Conservation (phyloP, 2,329 filamentous ascomycete genomes). For the Fusarium sp. region DNA sequence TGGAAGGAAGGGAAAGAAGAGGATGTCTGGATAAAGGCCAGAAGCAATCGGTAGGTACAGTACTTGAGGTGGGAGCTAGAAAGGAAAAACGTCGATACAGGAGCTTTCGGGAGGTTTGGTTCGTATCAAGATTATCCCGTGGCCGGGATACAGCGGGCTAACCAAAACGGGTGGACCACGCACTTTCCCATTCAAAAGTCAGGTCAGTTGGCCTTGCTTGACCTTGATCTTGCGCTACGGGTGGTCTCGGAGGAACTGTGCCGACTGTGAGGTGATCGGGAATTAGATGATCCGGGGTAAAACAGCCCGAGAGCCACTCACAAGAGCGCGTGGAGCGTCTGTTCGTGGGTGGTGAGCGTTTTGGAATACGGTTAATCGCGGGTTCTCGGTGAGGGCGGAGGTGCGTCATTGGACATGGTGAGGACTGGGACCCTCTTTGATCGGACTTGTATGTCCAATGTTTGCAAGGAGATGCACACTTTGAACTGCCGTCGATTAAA, state of each 20-base stretch:
- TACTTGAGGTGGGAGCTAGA: slow-evolving; percentile 35
- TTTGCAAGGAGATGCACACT: slow-evolving; percentile 11
- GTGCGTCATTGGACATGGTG: slow-evolving; percentile 41
- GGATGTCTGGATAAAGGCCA: background rate
- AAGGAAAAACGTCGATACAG: slow-evolving; percentile 49
- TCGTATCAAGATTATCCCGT: slow-evolving; percentile 52
- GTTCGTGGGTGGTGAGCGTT: slow-evolving; percentile 18
- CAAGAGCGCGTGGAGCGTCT: slow-evolving; percentile 5
- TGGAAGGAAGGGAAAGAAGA: slow-evolving; percentile 10
- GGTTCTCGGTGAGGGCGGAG: slow-evolving; percentile 45
- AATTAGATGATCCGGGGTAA: slow-evolving; percentile 43
- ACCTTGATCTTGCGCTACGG: slow-evolving; percentile 45
- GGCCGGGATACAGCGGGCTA: slow-evolving; percentile 45
- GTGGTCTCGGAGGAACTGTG: slow-evolving; percentile 48
- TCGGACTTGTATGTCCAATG: slow-evolving; percentile 40
- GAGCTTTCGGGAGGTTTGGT: slow-evolving; percentile 48
- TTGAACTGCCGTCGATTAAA: slow-evolving; percentile 17
- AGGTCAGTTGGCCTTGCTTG: slow-evolving; percentile 33
- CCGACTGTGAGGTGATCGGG: slow-evolving; percentile 39
- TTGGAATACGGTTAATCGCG: slow-evolving; percentile 47
- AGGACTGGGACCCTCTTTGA: slow-evolving; percentile 22
- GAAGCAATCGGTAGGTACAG: slow-evolving; percentile 9
- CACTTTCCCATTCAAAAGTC: slow-evolving; percentile 22
- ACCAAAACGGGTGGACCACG: slow-evolving; percentile 42
- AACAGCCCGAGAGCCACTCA: slow-evolving; percentile 24